Evolutionary conservation across 2,329 filamentous ascomycete species (phyloP), one percentile per base, ranked within the genome.

Genomic region (Aspergillus tubingensis): DNA sequence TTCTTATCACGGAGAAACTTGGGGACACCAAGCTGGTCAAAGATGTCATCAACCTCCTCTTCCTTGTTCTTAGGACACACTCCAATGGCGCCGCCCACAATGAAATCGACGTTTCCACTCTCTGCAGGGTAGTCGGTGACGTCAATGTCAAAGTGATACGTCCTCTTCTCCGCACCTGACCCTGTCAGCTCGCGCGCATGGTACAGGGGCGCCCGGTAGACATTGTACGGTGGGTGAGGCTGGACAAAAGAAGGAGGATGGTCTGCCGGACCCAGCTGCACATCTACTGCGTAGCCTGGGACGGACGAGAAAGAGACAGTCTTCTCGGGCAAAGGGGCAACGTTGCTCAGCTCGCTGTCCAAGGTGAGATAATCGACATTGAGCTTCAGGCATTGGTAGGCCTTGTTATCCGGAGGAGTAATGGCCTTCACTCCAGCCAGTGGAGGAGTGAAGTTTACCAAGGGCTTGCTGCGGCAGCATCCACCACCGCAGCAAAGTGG

Each of bases 101-200:
- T 93, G 83, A 98, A 99, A 73, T 98, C 95, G 5, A 93, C 87
- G 53, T 85, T 83, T 57, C 91, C 90, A 58, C 85, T 84, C 78
- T 96, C 92, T 19, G 87, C 85, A 0, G 95, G 92, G 70, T 99
- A 99, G 74, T 96, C 90, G 52, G 94, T 97, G 53, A 99, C 90
- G 70, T 99, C 95, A 48, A 99, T 86, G 70, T 98, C 95, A 70
- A 98, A 98, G 77, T 99, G 95, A 76, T 94, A 96, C 0, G 95
- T 99, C 62, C 94, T 86, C 85, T 99, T 99, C 82, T 96, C 92
- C 5, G 95, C 95, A 21, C 94, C 94, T 23, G 86, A 82, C 73
- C 87, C 90, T 11, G 95, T 99, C 73, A 99, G 80, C 77, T 96
- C 92, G 58, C 95, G 89, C 2, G 92, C 86, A 69, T 88, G 88